phyloP scores from a whole-genome alignment of 164 flowering plant species.

The Tetracentron sinense region DNA sequence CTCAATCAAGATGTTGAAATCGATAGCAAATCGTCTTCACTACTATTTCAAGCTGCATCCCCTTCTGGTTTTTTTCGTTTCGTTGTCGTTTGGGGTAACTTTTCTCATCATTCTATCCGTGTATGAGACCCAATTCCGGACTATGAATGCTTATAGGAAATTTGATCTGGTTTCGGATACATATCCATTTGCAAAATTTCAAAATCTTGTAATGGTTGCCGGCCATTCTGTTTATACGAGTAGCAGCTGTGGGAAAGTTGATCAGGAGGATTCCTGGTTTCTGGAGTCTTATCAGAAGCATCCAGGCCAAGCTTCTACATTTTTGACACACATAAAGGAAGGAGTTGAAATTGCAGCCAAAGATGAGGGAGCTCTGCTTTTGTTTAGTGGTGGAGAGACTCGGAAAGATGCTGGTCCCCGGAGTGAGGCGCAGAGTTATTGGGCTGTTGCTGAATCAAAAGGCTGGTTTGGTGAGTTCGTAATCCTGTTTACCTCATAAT shows the following conservation, averaged over 20 bases:
- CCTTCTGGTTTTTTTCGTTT: conserved; percentile 40
- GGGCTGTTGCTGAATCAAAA: conserved; percentile 89
- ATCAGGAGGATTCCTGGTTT: conserved; percentile 85
- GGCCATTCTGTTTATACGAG: conserved; percentile 96
- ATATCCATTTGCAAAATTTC: conserved; percentile 58
- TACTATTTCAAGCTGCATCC: conserved; percentile 70
- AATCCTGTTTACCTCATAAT: not conserved
- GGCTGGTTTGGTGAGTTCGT: conserved; percentile 91
- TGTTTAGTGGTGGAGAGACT: conserved; percentile 99
- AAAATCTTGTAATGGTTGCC: conserved; percentile 95
- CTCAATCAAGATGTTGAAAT: conserved; percentile 52
- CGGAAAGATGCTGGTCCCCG: conserved; percentile 95
- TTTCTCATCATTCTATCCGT: conserved; percentile 50
- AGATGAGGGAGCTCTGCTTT: conserved; percentile 71
- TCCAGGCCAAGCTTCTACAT: conserved; percentile 88
- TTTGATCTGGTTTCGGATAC: conserved; percentile 19
- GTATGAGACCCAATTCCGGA: conserved; percentile 40
- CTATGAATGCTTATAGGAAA: conserved; percentile 23
- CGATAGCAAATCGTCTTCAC: conserved; percentile 42
- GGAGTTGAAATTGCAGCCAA: conserved; percentile 71
- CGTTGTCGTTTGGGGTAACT: conserved; percentile 55
- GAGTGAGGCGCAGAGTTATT: conserved; percentile 99
- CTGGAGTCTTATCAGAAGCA: conserved; percentile 89
- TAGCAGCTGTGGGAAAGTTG: conserved; percentile 76
- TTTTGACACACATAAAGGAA: conserved; percentile 67